Percentiles rank a stretch among this genome's conserved stretches.
These are phyloP conservation scores for Serendipita sp. DNA, from an alignment of 768 basidiomycete species.

Conservation along the genomic window DNA sequence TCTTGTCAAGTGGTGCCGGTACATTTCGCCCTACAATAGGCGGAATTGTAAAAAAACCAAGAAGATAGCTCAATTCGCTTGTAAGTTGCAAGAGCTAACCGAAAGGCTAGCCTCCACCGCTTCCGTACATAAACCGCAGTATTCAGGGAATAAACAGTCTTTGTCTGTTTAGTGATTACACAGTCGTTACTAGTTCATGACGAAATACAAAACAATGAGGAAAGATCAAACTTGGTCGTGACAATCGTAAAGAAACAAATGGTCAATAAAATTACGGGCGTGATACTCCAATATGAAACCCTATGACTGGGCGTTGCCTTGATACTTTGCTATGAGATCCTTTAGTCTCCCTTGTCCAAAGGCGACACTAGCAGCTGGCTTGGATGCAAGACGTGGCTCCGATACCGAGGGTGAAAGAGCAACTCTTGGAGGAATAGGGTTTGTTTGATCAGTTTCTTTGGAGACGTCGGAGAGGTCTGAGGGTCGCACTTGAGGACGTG, in stretches of 20 bases:
- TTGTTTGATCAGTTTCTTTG: conserved; percentile 13
- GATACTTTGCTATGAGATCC: conserved; percentile 72
- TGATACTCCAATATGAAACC: conserved; percentile 28
- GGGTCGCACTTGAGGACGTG: conserved; percentile 24
- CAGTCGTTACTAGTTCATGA: too few relatives aligned
- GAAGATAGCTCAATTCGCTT: neutral
- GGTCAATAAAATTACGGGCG: too few relatives aligned
- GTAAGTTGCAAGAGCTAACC: too few relatives aligned
- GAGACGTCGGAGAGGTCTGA: conserved; percentile 9
- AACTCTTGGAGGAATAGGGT: conserved; percentile 21
- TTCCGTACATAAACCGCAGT: too few relatives aligned
- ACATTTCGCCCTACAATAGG: neutral
- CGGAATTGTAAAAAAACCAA: neutral
- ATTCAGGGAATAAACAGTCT: too few relatives aligned
- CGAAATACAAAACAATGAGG: too few relatives aligned
- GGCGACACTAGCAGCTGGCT: conserved; percentile 31
- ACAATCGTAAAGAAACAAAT: too few relatives aligned
- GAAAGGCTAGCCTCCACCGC: too few relatives aligned
- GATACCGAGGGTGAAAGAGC: conserved; percentile 6
- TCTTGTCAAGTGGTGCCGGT: conserved; percentile 2
- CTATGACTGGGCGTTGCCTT: conserved; percentile 15
- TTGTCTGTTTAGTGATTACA: too few relatives aligned
- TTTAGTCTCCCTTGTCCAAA: conserved; percentile 64
- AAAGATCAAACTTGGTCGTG: too few relatives aligned
- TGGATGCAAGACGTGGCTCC: conserved; percentile 3